These are phyloP conservation scores for Angomonas ambiguus DNA, from an alignment of 208 protist genomes.

Conservation along the genomic window DNA sequence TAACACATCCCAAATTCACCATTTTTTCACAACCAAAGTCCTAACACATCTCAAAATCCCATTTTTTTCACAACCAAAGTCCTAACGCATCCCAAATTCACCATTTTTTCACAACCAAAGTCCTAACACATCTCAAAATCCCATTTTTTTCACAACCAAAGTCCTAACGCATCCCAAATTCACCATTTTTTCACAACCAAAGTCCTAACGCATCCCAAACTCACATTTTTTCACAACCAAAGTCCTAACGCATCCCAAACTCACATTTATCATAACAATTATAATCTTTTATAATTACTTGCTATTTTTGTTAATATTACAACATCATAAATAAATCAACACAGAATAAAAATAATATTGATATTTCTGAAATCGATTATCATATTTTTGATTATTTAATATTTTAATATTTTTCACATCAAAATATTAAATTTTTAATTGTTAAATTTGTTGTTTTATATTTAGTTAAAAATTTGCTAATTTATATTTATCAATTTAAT, in stretches of 20 bases:
- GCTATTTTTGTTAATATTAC: slow-evolving; percentile 43
- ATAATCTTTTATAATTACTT: slow-evolving; percentile 51
- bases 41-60: slow-evolving; percentile 6
- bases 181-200: slow-evolving; percentile 1
- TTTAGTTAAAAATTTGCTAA: slow-evolving; percentile 37
- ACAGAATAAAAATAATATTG: slow-evolving; percentile 33
- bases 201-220: neutral
- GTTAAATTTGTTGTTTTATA: slow-evolving; percentile 51
- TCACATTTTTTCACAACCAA: neutral
- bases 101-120: neutral
- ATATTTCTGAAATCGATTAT: slow-evolving; percentile 27
- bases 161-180: neutral
- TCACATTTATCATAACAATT: neutral
- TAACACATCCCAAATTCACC: too few species aligned
- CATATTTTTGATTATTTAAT: slow-evolving; percentile 64
- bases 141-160: slow-evolving; percentile 6
- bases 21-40: neutral
- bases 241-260: neutral
- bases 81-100: neutral
- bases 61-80: neutral
- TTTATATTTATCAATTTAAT: slow-evolving; percentile 35
- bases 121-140: neutral
- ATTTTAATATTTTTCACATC: slow-evolving; percentile 54
- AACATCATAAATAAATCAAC: too few species aligned
- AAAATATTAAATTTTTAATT: slow-evolving; percentile 38